Conservation (phyloP, 306 rosid genomes). For the Pachyrhizus erosus region DNA sequence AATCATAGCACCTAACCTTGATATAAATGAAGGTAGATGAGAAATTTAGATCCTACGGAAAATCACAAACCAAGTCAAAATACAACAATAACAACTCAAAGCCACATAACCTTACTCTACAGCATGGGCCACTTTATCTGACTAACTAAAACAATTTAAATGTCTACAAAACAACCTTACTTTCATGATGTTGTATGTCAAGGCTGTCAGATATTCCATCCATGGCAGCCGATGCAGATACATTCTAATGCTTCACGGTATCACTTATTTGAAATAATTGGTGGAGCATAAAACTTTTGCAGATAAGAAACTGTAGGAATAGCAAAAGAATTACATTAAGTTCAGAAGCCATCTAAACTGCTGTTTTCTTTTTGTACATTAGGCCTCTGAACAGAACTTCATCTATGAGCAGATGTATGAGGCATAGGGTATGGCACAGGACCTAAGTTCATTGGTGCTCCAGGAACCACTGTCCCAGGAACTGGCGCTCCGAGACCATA, state of each 20-base stretch:
- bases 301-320: slow-evolving; percentile 30
- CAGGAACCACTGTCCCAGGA: slow-evolving; percentile 63
- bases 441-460: slow-evolving; percentile 72
- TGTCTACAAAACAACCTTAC: slow-evolving; percentile 37
- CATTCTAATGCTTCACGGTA: slow-evolving; percentile 32
- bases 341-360: slow-evolving; percentile 50
- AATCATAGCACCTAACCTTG: slow-evolving; percentile 2
- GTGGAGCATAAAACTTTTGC: slow-evolving; percentile 31
- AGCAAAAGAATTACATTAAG: slow-evolving; percentile 44
- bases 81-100: neutral
- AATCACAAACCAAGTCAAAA: neutral
- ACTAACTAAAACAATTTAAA: slow-evolving; percentile 29
- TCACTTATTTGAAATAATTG: slow-evolving; percentile 44
- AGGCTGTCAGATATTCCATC: slow-evolving; percentile 33
- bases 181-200: slow-evolving; percentile 37
- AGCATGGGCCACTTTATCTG: slow-evolving; percentile 26
- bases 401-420: slow-evolving; percentile 67
- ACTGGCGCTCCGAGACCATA: slow-evolving; percentile 67
- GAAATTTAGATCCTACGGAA: neutral
- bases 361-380: slow-evolving; percentile 54
- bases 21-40: neutral
- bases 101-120: slow-evolving; percentile 22
- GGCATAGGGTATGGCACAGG: slow-evolving; percentile 72
- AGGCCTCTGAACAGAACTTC: slow-evolving; percentile 47
- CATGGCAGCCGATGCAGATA: slow-evolving; percentile 36